A percentile compares a stretch with the other conserved stretches of the same genome.
Conservation (phyloP, 768 basidiomycete genomes). For the Arthromyces matolae region DNA sequence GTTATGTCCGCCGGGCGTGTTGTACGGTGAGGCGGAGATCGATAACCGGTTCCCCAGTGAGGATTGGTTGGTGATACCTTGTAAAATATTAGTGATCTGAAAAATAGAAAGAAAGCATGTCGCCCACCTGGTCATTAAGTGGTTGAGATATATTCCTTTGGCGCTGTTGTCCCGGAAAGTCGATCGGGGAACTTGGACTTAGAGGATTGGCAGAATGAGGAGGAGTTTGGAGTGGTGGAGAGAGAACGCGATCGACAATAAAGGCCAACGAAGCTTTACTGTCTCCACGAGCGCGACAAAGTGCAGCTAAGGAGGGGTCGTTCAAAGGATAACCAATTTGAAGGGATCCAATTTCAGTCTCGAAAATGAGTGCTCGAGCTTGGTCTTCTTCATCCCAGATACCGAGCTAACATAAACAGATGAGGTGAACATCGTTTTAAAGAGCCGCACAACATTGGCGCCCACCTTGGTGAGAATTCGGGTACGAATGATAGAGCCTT, state of each 20-base stretch:
- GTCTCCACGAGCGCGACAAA: slow-evolving; percentile 18
- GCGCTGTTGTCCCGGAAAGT: slow-evolving; percentile 1
- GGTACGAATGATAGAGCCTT: slow-evolving; percentile 16
- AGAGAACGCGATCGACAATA: slow-evolving; percentile 9
- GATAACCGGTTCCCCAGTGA: not conserved
- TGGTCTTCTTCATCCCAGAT: slow-evolving; percentile 14
- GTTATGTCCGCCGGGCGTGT: slow-evolving; percentile 8
- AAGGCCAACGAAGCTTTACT: slow-evolving; percentile 17
- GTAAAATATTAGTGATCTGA: no score
- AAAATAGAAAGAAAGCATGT: no score
- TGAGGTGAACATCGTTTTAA: not conserved
- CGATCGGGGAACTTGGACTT: not conserved
- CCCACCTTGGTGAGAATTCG: slow-evolving; percentile 18
- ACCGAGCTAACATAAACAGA: slow-evolving; percentile 12
- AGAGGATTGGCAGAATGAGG: slow-evolving; percentile 4
- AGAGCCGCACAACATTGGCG: no score
- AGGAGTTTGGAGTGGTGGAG: slow-evolving; percentile 2
- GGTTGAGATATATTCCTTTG: slow-evolving; percentile 9
- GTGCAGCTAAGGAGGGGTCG: slow-evolving; percentile 10
- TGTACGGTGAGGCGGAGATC: slow-evolving; percentile 8
- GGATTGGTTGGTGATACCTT: not conserved
- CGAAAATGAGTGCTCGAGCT: slow-evolving; percentile 15
- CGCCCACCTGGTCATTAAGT: slow-evolving; percentile 15
- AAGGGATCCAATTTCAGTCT: slow-evolving; percentile 19
- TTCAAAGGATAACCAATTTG: slow-evolving; percentile 15